These are phyloP conservation scores for Sporothrix variecibatus DNA, from an alignment of 2,329 filamentous ascomycete species.

Conservation along the genomic window DNA sequence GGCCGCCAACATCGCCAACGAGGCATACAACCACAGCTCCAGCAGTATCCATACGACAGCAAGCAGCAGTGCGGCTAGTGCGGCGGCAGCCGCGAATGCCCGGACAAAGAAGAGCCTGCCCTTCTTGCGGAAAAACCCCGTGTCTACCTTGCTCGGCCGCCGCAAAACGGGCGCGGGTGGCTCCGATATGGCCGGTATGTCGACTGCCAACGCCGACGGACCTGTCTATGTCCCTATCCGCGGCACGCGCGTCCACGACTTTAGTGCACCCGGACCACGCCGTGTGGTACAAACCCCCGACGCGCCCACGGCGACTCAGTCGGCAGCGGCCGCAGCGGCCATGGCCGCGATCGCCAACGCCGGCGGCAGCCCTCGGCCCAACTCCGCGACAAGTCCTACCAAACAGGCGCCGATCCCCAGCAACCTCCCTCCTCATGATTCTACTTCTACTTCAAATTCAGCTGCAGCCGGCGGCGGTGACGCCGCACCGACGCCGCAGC, in stretches of 20 bases:
- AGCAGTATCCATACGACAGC: slow-evolving; percentile 45
- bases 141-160: slow-evolving; percentile 60
- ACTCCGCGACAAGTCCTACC: neutral
- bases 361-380: neutral
- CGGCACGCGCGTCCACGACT: slow-evolving; percentile 66
- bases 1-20: slow-evolving; percentile 43
- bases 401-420: slow-evolving; percentile 2
- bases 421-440: neutral
- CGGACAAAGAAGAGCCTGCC: slow-evolving; percentile 57
- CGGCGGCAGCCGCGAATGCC: slow-evolving; percentile 45
- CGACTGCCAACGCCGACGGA: slow-evolving; percentile 46
- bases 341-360: slow-evolving; percentile 23
- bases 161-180: slow-evolving; percentile 56
- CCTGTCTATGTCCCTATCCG: slow-evolving; percentile 64
- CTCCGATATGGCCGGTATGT: slow-evolving; percentile 46
- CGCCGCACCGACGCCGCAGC: neutral
- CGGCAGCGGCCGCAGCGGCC: slow-evolving; percentile 23
- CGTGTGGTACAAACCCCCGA: slow-evolving; percentile 41
- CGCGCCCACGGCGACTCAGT: neutral
- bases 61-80: slow-evolving; percentile 37
- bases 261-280: slow-evolving; percentile 60
- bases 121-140: slow-evolving; percentile 58
- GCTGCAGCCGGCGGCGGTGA: neutral
- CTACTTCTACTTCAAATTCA: neutral
- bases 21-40: slow-evolving; percentile 41